phyloP scores from a whole-genome alignment of 352 stramenopile genomes.

The Pythium scleroteichum region DNA sequence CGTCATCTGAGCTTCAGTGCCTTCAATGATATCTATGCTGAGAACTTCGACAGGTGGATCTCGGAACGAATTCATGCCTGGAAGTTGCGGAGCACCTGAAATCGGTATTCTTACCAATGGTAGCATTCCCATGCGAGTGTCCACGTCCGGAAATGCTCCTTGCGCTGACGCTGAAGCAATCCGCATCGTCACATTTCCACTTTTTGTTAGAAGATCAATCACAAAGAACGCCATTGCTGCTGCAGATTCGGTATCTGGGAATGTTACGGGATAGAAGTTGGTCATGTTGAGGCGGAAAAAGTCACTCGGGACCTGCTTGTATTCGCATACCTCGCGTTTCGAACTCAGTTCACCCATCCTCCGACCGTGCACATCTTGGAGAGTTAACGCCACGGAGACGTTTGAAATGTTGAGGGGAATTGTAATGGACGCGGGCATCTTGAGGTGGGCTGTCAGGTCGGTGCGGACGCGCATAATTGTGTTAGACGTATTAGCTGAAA shows the following conservation, averaged over 20 bases:
- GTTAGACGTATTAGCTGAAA: constrained; percentile 36
- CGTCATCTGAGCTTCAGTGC: constrained; percentile 45
- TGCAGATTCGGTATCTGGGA: constrained; percentile 39
- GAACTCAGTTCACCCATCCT: constrained; percentile 57
- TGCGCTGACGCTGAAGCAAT: constrained; percentile 31
- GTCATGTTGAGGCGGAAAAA: constrained; percentile 78
- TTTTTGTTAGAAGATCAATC: constrained; percentile 53
- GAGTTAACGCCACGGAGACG: constrained; percentile 54
- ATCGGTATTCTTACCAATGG: constrained; percentile 63
- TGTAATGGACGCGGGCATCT: constrained; percentile 69
- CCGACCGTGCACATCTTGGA: constrained; percentile 39
- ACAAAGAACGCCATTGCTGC: constrained; percentile 61
- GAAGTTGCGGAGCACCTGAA: constrained; percentile 45
- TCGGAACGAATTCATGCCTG: constrained; percentile 73
- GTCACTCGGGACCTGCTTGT: constrained; percentile 53
- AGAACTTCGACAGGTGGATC: constrained; percentile 62
- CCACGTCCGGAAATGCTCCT: constrained; percentile 60
- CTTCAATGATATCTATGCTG: constrained; percentile 62
- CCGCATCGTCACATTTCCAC: constrained; percentile 60
- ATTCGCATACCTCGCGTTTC: constrained; percentile 55
- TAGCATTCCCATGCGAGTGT: constrained; percentile 77
- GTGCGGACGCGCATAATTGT: constrained; percentile 73
- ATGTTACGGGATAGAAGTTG: constrained; percentile 62
- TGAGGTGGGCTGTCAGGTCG: constrained; percentile 61
- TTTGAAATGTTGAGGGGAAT: constrained; percentile 73